Evolutionary conservation across 768 basidiomycete genomes (phyloP).

Genomic region (Boletus vermiculosoides): DNA sequence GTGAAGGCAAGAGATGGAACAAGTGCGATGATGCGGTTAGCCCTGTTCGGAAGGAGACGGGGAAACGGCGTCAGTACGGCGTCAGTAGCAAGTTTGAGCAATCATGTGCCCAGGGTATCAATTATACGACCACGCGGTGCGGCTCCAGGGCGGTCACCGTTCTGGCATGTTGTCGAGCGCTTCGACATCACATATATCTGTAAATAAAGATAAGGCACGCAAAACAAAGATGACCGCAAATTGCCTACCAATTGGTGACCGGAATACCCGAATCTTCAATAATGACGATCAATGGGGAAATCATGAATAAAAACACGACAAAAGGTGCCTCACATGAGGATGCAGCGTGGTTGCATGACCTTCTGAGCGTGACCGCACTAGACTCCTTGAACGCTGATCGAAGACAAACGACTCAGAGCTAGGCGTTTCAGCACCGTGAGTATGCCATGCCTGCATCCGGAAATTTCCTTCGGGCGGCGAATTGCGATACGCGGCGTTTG

Average conservation of each 20-base stretch:
- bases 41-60: neutral
- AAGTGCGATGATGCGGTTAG: neutral
- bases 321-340: constrained; percentile 28
- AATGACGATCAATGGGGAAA: constrained; percentile 9
- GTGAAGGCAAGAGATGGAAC: constrained; percentile 4
- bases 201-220: constrained; percentile 6
- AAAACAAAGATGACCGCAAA: neutral
- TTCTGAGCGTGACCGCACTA: constrained; percentile 32
- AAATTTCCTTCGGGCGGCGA: constrained; percentile 24
- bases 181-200: constrained; percentile 32
- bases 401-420: constrained; percentile 27
- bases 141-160: constrained; percentile 19
- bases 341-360: constrained; percentile 25
- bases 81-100: neutral
- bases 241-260: constrained; percentile 33
- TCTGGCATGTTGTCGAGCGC: constrained; percentile 18
- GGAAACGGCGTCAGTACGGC: neutral
- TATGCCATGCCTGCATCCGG: constrained; percentile 26
- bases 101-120: constrained; percentile 2
- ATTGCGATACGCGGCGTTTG: constrained; percentile 9
- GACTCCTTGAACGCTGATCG: constrained; percentile 26
- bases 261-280: constrained; percentile 29
- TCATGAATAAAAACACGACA: neutral
- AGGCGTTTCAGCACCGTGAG: constrained; percentile 10
- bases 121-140: neutral